A percentile compares a stretch with the other conserved stretches of the same genome.
Evolutionary conservation across 192 early-diverging fungal species (phyloP).

Genomic region (Dissophora ornata): DNA sequence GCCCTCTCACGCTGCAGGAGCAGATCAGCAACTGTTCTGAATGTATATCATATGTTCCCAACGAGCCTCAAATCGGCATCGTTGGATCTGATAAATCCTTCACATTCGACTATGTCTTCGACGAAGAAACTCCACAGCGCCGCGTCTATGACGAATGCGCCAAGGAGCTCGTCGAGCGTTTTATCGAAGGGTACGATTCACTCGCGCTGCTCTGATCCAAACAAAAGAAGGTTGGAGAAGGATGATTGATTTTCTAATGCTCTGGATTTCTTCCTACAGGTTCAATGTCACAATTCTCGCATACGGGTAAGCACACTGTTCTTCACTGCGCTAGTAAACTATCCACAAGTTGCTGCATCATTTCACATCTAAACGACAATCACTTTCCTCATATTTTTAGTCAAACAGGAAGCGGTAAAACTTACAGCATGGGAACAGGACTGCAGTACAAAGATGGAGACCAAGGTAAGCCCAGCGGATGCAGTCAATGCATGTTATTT

Average conservation of each 20-base stretch:
- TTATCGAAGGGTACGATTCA: constrained; percentile 75
- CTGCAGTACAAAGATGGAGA: constrained; percentile 56
- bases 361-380: not conserved
- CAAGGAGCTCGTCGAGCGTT: constrained; percentile 69
- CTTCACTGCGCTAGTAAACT: not conserved
- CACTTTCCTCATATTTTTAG: constrained; percentile 18
- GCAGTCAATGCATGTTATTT: not conserved
- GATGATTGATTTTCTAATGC: not conserved
- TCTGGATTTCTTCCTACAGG: constrained; percentile 47
- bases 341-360: too few relatives aligned
- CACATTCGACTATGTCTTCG: constrained; percentile 79
- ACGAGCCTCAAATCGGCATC: constrained; percentile 73
- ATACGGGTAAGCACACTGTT: constrained; percentile 68
- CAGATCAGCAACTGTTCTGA: constrained; percentile 68
- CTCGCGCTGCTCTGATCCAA: not conserved
- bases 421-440: constrained; percentile 94
- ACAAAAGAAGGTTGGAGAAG: too few relatives aligned
- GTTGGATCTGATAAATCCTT: constrained; percentile 70
- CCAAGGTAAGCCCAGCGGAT: constrained; percentile 35
- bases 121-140: constrained; percentile 62
- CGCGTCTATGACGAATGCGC: constrained; percentile 69
- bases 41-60: constrained; percentile 67
- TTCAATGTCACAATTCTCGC: constrained; percentile 96
- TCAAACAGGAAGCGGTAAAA: constrained; percentile 95
- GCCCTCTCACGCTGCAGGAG: constrained; percentile 84